Percentiles rank a stretch among this genome's conserved stretches.
Conservation (phyloP, 2,329 filamentous ascomycete species). For the Geosmithia morbida region DNA sequence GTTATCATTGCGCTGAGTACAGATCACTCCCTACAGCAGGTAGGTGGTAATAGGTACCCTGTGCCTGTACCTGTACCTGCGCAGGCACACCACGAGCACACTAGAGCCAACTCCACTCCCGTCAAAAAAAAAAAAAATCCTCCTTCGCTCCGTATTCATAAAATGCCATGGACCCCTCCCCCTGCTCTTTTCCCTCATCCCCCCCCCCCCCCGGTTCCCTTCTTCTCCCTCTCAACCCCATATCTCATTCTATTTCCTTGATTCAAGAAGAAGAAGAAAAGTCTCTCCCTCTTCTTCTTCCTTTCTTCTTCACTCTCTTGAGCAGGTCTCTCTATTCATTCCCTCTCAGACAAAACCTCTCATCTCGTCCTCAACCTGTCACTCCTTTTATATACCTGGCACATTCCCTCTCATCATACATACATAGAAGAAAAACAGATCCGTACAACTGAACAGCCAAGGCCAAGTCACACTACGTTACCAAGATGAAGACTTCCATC, state of each 20-base stretch:
- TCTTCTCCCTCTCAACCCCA: background rate
- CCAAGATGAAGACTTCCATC: slow-evolving; percentile 25
- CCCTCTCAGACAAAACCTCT: background rate
- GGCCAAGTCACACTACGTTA: too few relatives aligned
- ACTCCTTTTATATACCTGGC: background rate
- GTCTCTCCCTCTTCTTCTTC: background rate
- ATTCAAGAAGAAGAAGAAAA: background rate
- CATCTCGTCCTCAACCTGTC: background rate
- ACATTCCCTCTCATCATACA: background rate
- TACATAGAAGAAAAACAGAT: too few relatives aligned
- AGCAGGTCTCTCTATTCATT: slow-evolving; percentile 3
- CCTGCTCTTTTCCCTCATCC: background rate
- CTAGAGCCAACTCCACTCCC: too few relatives aligned
- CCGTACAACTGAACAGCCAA: background rate
- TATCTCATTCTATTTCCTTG: background rate
- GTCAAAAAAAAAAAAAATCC: too few relatives aligned
- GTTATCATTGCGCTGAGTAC: too few relatives aligned
- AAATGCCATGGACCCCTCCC: too few relatives aligned
- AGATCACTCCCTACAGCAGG: too few relatives aligned
- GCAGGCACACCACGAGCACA: too few relatives aligned
- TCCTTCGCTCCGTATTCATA: too few relatives aligned
- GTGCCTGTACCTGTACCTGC: too few relatives aligned
- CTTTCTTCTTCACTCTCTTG: background rate
- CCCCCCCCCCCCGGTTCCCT: background rate
- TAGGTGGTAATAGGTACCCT: too few relatives aligned